Evolutionary conservation across 306 rosid species (phyloP).

Genomic region (Leucaena leucocephala): DNA sequence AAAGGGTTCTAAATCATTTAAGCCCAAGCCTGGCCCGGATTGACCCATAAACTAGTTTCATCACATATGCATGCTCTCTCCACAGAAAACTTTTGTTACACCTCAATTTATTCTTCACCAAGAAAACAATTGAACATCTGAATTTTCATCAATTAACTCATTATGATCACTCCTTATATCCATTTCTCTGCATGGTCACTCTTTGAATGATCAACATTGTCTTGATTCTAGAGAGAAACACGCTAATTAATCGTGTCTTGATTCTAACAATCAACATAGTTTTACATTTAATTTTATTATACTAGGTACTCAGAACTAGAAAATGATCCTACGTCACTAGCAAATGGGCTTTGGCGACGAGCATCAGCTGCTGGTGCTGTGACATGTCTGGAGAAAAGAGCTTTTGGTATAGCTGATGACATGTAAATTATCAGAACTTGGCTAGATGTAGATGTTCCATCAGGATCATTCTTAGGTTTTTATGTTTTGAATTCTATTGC

Average conservation of each 20-base stretch:
- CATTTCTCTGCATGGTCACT: background rate
- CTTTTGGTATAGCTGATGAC: constrained; percentile 97
- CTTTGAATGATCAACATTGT: background rate
- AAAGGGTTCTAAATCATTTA: background rate
- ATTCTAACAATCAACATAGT: constrained; percentile 18
- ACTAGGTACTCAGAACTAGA: constrained; percentile 66
- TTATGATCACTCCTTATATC: background rate
- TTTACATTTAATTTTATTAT: constrained; percentile 35
- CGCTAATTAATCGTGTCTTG: background rate
- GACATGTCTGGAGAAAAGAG: constrained; percentile 76
- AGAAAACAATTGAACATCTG: background rate
- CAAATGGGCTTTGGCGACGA: constrained; percentile 90
- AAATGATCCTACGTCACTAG: constrained; percentile 57
- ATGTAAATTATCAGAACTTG: constrained; percentile 56
- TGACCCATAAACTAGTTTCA: background rate
- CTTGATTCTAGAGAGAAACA: background rate
- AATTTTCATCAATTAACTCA: background rate
- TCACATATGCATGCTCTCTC: background rate
- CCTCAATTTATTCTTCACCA: background rate
- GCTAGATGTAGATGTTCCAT: constrained; percentile 38
- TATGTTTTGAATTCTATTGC: constrained; percentile 39
- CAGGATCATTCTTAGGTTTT: constrained; percentile 23
- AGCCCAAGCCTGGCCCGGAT: background rate
- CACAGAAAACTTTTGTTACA: background rate
- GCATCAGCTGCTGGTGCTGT: constrained; percentile 81